phyloP scores from a whole-genome alignment of 352 stramenopile genomes.

The Discostella stelligera region DNA sequence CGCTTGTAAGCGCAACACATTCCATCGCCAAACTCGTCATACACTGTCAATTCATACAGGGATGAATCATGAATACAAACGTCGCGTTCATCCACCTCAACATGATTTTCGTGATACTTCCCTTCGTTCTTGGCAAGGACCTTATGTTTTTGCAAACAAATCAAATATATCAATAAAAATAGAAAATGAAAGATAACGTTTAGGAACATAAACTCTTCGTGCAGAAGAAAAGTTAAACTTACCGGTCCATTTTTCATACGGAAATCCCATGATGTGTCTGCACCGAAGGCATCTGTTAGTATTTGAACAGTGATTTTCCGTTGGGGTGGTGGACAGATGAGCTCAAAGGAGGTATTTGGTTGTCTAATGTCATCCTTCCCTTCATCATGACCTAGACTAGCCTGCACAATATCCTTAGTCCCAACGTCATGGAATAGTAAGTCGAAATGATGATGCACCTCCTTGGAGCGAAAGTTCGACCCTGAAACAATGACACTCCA shows the following conservation, averaged over 20 bases:
- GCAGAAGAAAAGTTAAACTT: no score
- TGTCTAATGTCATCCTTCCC: neutral
- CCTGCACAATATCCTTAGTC: neutral
- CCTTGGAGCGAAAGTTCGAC: constrained; percentile 19
- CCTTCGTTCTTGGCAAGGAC: constrained; percentile 30
- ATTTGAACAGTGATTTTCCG: constrained; percentile 39
- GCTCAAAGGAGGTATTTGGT: constrained; percentile 1
- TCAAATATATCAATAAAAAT: no score
- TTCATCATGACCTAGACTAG: constrained; percentile 5
- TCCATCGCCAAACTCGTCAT: constrained; percentile 23
- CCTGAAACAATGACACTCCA: constrained; percentile 25
- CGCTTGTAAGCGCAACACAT: constrained; percentile 27
- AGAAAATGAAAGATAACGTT: no score
- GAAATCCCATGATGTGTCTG: constrained; percentile 40
- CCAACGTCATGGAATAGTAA: neutral
- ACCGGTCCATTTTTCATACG: constrained; percentile 2
- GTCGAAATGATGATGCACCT: constrained; percentile 20
- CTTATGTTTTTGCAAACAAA: no score
- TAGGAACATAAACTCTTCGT: no score
- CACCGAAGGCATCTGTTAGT: constrained; percentile 27
- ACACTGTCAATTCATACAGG: constrained; percentile 32
- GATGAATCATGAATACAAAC: constrained; percentile 22
- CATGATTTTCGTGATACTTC: constrained; percentile 10
- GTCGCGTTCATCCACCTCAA: constrained; percentile 17
- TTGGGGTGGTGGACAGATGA: constrained; percentile 18